These are phyloP conservation scores for Plantago elongata DNA, from an alignment of 257 asterid species.

Conservation along the genomic window DNA sequence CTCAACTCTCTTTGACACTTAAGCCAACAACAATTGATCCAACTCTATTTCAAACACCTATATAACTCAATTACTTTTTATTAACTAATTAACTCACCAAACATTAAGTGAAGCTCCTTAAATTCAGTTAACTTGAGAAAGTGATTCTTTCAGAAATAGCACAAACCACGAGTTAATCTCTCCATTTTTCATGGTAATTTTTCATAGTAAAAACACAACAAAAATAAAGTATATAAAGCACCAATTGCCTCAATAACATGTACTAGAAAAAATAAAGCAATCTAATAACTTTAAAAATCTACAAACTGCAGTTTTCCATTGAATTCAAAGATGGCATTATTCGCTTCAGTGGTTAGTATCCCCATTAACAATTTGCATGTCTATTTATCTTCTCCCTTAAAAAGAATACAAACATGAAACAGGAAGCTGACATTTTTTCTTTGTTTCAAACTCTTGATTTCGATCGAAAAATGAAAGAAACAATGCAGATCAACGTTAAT, in stretches of 20 bases:
- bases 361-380: neutral
- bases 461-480: neutral
- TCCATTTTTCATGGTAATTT: too few relatives aligned
- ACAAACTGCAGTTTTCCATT: neutral
- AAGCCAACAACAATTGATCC: too few relatives aligned
- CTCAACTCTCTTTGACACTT: too few relatives aligned
- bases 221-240: neutral
- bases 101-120: too few relatives aligned
- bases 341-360: conserved; percentile 6
- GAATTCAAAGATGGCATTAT: neutral
- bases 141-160: too few relatives aligned
- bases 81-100: too few relatives aligned
- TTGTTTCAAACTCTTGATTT: neutral
- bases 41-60: too few relatives aligned
- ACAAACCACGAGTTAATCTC: too few relatives aligned
- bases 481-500: conserved; percentile 21
- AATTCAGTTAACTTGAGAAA: too few relatives aligned
- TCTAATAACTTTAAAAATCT: neutral
- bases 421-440: neutral
- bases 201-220: neutral
- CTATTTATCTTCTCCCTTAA: neutral
- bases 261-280: neutral
- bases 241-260: neutral
- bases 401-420: neutral
- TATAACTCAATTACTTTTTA: too few relatives aligned